Conservation (phyloP, 2,329 filamentous ascomycete species). For the Herpotrichia juniperi region DNA sequence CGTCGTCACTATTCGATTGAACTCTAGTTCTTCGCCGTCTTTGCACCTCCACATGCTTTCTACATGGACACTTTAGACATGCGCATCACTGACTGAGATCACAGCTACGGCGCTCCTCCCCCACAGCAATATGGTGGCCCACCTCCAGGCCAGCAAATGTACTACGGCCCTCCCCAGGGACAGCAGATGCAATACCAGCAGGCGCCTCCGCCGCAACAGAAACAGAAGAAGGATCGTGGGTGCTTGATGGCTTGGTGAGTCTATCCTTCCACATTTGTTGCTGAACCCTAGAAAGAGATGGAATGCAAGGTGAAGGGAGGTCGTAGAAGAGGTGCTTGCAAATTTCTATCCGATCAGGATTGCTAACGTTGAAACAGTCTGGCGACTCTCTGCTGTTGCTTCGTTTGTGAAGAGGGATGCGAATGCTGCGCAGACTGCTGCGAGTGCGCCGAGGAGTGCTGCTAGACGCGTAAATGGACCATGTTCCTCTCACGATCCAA, state of each 20-base stretch:
- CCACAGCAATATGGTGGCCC: conserved; percentile 29
- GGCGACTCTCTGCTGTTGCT: conserved; percentile 65
- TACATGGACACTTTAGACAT: not conserved
- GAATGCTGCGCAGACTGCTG: conserved; percentile 69
- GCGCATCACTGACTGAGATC: conserved; percentile 4
- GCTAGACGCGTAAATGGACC: not conserved
- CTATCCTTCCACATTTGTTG: conserved; percentile 40
- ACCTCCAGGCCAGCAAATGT: conserved; percentile 31
- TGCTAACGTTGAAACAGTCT: conserved; percentile 23
- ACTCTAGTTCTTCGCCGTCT: no score
- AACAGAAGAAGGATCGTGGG: conserved; percentile 52
- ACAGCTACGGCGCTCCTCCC: conserved; percentile 8
- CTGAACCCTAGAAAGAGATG: not conserved
- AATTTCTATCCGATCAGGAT: not conserved
- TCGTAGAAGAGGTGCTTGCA: not conserved
- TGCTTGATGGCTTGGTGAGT: conserved; percentile 41
- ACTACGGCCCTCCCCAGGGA: conserved; percentile 32
- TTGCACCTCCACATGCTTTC: not conserved
- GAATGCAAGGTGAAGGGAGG: no score
- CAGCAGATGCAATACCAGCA: conserved; percentile 56
- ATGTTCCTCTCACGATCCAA: not conserved
- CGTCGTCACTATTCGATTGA: not conserved
- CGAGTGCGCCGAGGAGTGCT: conserved; percentile 36
- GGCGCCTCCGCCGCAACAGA: conserved; percentile 51
- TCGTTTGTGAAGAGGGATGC: conserved; percentile 67